A percentile compares a stretch with the other conserved stretches of the same genome.
These are phyloP conservation scores for Pleurotus salmoneostramineus DNA, from an alignment of 768 basidiomycete species.

Conservation along the genomic window DNA sequence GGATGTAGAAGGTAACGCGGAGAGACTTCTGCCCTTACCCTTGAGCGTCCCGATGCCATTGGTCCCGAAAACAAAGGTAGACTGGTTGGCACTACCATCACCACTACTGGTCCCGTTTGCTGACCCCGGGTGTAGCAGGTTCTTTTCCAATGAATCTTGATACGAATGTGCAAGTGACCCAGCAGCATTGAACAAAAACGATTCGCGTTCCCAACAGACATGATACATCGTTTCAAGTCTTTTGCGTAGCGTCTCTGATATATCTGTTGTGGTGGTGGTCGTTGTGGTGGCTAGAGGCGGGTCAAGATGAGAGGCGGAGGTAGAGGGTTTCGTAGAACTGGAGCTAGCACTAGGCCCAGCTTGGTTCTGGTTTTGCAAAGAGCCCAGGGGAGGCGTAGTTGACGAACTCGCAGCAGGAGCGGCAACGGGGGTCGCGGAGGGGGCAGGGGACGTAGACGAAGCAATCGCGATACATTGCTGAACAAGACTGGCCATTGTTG, in stretches of 20 bases:
- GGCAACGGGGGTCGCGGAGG: neutral
- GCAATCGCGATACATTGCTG: neutral
- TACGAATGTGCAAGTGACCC: neutral
- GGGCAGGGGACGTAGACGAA: neutral
- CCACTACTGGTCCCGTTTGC: neutral
- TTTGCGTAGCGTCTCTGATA: neutral
- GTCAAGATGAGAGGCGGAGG: neutral
- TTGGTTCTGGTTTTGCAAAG: too few species aligned
- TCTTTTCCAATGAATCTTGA: neutral
- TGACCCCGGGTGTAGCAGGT: neutral
- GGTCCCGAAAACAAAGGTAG: too few species aligned
- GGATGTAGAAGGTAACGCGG: too few species aligned
- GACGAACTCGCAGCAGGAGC: too few species aligned
- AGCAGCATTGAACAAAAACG: neutral
- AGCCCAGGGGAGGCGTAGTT: too few species aligned
- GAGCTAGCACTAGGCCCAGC: too few species aligned
- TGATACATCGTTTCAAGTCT: neutral
- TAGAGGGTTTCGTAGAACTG: neutral
- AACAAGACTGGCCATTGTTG: neutral
- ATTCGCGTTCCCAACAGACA: neutral
- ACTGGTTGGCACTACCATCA: too few species aligned
- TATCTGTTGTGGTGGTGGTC: too few species aligned
- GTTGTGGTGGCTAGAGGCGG: neutral
- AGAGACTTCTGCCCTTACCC: too few species aligned
- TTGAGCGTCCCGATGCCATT: too few species aligned